Percentiles rank a stretch among this genome's conserved stretches.
phyloP scores from a whole-genome alignment of 176 grass and related monocot species.

The Carex scoparia region DNA sequence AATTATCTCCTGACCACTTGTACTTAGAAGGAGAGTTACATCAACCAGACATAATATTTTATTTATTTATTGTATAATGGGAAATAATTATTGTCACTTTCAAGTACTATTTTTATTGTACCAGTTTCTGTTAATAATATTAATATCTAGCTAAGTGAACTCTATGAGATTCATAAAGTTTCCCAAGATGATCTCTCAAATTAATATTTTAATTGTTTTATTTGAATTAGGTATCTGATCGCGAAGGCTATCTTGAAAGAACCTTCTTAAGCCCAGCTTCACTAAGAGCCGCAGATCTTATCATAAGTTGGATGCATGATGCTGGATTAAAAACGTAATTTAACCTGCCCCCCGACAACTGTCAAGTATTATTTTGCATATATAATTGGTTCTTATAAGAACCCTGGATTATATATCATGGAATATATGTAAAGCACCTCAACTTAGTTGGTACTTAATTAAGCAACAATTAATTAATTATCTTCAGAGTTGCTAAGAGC shows the following conservation, averaged over 20 bases:
- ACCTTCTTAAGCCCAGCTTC: slow-evolving; percentile 86
- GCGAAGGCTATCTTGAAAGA: slow-evolving; percentile 84
- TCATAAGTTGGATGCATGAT: slow-evolving; percentile 91
- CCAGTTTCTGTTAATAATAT: no score
- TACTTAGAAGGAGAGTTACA: background rate
- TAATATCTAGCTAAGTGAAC: no score
- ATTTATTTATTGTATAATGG: background rate
- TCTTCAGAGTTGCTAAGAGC: background rate
- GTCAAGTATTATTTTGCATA: background rate
- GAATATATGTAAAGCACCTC: background rate
- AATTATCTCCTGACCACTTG: background rate
- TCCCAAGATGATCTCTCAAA: background rate
- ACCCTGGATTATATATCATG: background rate
- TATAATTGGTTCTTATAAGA: background rate
- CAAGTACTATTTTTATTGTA: no score
- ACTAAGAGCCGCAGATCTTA: slow-evolving; percentile 57
- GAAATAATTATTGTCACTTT: background rate
- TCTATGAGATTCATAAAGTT: background rate
- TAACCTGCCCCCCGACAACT: background rate
- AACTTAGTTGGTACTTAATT: background rate
- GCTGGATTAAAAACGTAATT: slow-evolving; percentile 71
- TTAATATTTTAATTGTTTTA: slow-evolving; percentile 1
- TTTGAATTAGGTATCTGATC: slow-evolving; percentile 68
- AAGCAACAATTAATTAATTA: background rate
- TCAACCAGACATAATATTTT: background rate